These are phyloP conservation scores for Pinus tabuliformis DNA, from an alignment of 75 land plant species.

Conservation along the genomic window DNA sequence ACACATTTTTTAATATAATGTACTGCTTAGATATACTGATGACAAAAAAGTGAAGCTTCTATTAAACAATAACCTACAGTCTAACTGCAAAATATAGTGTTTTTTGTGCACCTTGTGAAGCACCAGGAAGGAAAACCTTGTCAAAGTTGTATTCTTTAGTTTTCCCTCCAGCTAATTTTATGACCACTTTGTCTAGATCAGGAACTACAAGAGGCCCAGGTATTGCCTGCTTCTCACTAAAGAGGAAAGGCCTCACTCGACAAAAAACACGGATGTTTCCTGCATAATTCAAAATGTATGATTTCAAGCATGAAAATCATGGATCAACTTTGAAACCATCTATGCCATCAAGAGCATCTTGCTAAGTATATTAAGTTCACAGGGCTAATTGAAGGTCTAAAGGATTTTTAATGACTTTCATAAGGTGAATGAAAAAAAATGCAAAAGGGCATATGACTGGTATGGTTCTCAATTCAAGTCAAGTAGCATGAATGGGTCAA, in stretches of 20 bases:
- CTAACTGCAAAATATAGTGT: background rate
- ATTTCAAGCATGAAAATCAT: background rate
- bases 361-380: background rate
- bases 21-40: constrained; percentile 1
- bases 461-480: too few relatives aligned
- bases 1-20: background rate
- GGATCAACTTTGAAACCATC: background rate
- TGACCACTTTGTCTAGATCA: constrained; percentile 28
- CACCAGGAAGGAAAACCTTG: constrained; percentile 62
- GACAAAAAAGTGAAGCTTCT: background rate
- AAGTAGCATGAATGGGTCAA: too few relatives aligned
- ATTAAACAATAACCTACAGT: background rate
- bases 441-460: too few relatives aligned
- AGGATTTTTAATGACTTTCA: too few relatives aligned
- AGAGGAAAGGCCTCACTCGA: constrained; percentile 62
- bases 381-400: too few relatives aligned
- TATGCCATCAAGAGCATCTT: background rate
- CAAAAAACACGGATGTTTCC: constrained; percentile 88
- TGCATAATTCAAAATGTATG: constrained; percentile 19
- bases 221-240: constrained; percentile 13
- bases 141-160: constrained; percentile 56
- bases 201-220: constrained; percentile 21
- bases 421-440: too few relatives aligned
- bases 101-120: constrained; percentile 62
- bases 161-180: constrained; percentile 30